Evolutionary conservation across 139 green algal species (phyloP).

Genomic region (Penium margaritaceum): DNA sequence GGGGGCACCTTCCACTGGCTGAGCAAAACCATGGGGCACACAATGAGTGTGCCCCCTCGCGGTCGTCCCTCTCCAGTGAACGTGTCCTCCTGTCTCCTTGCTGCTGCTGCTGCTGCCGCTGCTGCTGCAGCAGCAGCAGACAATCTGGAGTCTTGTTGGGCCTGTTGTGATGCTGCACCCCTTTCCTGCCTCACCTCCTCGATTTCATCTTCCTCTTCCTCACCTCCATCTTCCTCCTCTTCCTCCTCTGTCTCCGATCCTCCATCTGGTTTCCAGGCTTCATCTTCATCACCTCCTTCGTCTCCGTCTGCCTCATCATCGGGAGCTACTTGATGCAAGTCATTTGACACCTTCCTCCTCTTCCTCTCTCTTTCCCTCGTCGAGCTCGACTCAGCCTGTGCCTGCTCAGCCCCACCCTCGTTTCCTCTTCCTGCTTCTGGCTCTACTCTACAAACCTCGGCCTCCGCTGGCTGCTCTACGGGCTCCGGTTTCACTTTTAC

Average conservation of each 20-base stretch:
- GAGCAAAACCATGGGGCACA: constrained; percentile 44
- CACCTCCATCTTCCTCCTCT: neutral
- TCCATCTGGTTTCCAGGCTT: neutral
- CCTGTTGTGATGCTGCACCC: neutral
- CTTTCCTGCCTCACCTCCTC: too few relatives aligned
- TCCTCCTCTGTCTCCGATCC: neutral
- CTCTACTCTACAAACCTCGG: too few relatives aligned
- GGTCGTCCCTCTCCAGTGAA: neutral
- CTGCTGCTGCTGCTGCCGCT: neutral
- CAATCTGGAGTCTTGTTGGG: too few relatives aligned
- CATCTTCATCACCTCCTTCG: neutral
- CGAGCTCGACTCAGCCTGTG: neutral
- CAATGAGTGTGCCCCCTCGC: constrained; percentile 43
- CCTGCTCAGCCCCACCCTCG: neutral
- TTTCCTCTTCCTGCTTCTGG: neutral
- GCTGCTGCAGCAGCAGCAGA: neutral
- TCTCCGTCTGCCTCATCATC: neutral
- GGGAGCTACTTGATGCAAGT: neutral
- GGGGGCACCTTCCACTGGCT: constrained; percentile 39
- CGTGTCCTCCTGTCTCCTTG: neutral
- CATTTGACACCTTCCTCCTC: neutral
- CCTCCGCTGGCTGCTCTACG: neutral
- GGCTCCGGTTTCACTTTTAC: neutral
- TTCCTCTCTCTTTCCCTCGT: neutral
- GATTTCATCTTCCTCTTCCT: constrained; percentile 9